These are phyloP conservation scores for Phylloporus sp. DNA, from an alignment of 1,284 basidiomycete species.

Conservation along the genomic window DNA sequence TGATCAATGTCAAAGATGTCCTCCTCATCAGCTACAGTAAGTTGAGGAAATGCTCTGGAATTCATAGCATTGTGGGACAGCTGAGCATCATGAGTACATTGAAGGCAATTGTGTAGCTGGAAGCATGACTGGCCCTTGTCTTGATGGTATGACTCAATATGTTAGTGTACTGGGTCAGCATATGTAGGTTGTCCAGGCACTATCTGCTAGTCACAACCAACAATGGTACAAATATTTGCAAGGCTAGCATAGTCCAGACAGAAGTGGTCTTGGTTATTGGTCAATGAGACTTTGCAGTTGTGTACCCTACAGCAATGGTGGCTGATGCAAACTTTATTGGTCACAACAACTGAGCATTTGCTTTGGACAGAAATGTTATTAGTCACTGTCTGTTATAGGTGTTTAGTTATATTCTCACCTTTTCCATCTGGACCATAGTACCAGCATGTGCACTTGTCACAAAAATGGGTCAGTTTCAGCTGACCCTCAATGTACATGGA, in stretches of 20 bases:
- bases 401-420: not conserved
- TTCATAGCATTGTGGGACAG: not conserved
- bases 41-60: not conserved
- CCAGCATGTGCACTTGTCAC: not conserved
- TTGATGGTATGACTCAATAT: not conserved
- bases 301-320: not conserved
- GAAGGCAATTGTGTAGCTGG: not conserved
- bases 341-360: not conserved
- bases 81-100: not conserved
- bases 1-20: not conserved
- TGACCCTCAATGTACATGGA: not conserved
- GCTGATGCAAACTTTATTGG: not conserved
- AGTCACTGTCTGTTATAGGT: not conserved
- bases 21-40: not conserved
- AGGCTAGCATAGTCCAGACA: not conserved
- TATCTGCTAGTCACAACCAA: not conserved
- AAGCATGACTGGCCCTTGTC: not conserved
- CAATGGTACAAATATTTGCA: not conserved
- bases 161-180: not conserved
- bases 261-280: not conserved
- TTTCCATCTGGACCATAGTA: not conserved
- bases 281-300: not conserved
- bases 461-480: not conserved
- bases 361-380: not conserved
- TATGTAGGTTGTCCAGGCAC: not conserved